phyloP scores from a whole-genome alignment of 805 yeast species.

The Candida parachauliodes region DNA sequence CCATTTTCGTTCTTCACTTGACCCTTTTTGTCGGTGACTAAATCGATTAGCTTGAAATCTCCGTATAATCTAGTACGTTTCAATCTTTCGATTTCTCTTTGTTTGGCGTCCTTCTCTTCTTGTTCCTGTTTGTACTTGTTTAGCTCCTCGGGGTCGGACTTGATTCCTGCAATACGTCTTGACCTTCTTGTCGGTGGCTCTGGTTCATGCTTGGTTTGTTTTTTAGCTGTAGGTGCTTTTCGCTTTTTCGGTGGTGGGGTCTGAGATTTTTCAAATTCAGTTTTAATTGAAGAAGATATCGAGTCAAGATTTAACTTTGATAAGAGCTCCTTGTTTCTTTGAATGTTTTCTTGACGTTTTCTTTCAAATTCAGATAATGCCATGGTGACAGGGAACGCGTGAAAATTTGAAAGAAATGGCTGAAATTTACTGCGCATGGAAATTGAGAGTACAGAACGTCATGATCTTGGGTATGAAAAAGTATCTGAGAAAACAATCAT shows the following conservation, averaged over 20 bases:
- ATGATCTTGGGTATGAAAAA: too few species aligned
- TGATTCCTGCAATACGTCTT: slow-evolving; percentile 70
- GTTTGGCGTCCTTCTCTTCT: slow-evolving; percentile 28
- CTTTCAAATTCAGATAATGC: slow-evolving; percentile 68
- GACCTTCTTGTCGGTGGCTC: slow-evolving; percentile 68
- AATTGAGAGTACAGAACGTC: too few species aligned
- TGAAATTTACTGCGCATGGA: neutral
- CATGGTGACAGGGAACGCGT: slow-evolving; percentile 1
- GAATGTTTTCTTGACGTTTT: slow-evolving; percentile 73
- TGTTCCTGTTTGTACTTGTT: slow-evolving; percentile 32
- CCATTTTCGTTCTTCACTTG: slow-evolving; percentile 25
- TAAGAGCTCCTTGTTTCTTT: slow-evolving; percentile 73
- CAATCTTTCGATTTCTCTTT: slow-evolving; percentile 44
- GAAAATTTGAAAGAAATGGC: neutral
- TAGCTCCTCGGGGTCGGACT: slow-evolving; percentile 46
- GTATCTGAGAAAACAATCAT: too few species aligned
- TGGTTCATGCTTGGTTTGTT: slow-evolving; percentile 11
- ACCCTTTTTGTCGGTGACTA: slow-evolving; percentile 43
- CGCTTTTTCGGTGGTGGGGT: slow-evolving; percentile 20
- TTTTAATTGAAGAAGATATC: slow-evolving; percentile 49
- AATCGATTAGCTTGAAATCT: slow-evolving; percentile 59
- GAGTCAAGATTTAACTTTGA: slow-evolving; percentile 65
- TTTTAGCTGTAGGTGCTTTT: slow-evolving; percentile 18
- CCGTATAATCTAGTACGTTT: slow-evolving; percentile 62
- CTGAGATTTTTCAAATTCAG: slow-evolving; percentile 29